phyloP scores from a whole-genome alignment of 768 basidiomycete genomes.

The Amanita molliuscula region DNA sequence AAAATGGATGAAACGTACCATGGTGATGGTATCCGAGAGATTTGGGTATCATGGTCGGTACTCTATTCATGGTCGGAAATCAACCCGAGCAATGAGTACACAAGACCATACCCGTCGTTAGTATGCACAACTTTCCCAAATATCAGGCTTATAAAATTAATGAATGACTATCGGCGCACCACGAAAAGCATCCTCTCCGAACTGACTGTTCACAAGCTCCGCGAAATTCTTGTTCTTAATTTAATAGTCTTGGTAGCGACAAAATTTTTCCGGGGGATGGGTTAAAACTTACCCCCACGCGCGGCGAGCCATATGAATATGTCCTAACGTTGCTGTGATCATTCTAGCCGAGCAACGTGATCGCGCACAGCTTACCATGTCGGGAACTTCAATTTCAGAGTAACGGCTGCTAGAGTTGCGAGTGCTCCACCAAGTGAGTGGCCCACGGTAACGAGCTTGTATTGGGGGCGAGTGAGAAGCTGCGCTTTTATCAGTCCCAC shows the following conservation, averaged over 20 bases:
- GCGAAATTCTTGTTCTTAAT: conserved; percentile 41
- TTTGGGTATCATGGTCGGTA: conserved; percentile 40
- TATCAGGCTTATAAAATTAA: not conserved
- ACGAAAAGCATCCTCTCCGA: conserved; percentile 31
- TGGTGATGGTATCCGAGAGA: conserved; percentile 43
- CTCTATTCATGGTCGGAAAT: conserved; percentile 18
- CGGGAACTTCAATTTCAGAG: conserved; percentile 31
- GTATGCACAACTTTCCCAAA: conserved; percentile 35
- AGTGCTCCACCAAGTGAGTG: conserved; percentile 49
- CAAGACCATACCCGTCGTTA: conserved; percentile 29
- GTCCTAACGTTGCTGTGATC: conserved; percentile 22
- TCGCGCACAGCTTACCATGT: conserved; percentile 17
- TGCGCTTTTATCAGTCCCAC: conserved; percentile 25
- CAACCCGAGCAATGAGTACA: not conserved
- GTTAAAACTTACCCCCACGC: conserved; percentile 29
- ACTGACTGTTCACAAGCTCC: conserved; percentile 29
- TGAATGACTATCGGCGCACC: conserved; percentile 18
- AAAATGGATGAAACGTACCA: conserved; percentile 18
- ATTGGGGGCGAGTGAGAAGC: conserved; percentile 23
- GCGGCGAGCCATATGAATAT: conserved; percentile 43
- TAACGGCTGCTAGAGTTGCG: conserved; percentile 35
- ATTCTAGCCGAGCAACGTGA: not conserved
- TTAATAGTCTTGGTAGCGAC: not conserved
- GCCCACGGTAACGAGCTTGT: conserved; percentile 34
- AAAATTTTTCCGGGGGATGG: not conserved